phyloP scores from a whole-genome alignment of 1,284 basidiomycete genomes.

The Vanrija humicola region DNA sequence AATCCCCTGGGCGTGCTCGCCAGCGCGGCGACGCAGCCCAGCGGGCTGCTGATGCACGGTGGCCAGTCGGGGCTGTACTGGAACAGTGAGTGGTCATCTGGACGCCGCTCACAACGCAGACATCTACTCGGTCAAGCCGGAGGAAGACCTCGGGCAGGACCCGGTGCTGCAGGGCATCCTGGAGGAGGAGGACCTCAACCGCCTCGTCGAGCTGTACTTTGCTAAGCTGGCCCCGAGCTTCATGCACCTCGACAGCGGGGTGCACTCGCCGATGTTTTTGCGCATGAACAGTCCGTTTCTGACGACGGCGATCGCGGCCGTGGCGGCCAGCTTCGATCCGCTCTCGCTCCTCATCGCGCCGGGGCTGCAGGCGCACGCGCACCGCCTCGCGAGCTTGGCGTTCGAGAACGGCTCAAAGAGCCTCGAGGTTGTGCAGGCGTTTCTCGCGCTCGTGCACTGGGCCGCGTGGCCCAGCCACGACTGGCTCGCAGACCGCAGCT shows the following conservation, averaged over 20 bases:
- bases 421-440: slow-evolving; percentile 9
- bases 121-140: too few relatives aligned
- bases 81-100: too few relatives aligned
- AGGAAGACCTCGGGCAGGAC: too few relatives aligned
- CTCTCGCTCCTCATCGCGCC: background rate
- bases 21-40: too few relatives aligned
- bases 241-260: slow-evolving; percentile 5
- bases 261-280: slow-evolving; percentile 7
- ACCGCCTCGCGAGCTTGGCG: background rate
- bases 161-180: too few relatives aligned
- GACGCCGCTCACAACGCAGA: too few relatives aligned
- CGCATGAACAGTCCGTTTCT: slow-evolving; percentile 12
- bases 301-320: slow-evolving; percentile 5
- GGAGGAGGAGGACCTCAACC: too few relatives aligned
- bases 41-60: too few relatives aligned
- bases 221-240: slow-evolving; percentile 2
- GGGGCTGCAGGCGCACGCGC: background rate
- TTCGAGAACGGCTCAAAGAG: slow-evolving; percentile 8
- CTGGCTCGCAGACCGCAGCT: slow-evolving; percentile 7
- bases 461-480: background rate
- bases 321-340: slow-evolving; percentile 5
- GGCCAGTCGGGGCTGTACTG: too few relatives aligned
- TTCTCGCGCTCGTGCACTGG: slow-evolving; percentile 2
- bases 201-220: slow-evolving; percentile 2
- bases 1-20: too few relatives aligned